Evolutionary conservation across 441 rosid species (phyloP).

Genomic region (Capsella rubella): DNA sequence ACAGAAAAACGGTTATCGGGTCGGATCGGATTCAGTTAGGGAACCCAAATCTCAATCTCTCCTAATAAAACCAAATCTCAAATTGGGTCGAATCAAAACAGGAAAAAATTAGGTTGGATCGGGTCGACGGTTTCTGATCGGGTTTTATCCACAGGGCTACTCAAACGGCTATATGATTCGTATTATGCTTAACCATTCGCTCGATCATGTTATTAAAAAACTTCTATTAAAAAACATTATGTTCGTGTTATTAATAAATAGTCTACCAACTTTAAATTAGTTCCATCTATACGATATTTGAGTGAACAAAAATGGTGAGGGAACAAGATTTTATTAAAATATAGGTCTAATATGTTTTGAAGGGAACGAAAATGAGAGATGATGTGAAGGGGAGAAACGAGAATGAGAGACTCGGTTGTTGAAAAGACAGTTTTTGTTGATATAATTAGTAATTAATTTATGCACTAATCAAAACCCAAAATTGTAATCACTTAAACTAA

Average conservation of each 20-base stretch:
- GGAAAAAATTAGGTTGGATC: too few relatives aligned
- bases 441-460: constrained; percentile 1
- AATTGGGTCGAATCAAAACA: too few relatives aligned
- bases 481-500: neutral
- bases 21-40: too few relatives aligned
- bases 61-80: too few relatives aligned
- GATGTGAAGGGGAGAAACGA: constrained; percentile 23
- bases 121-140: too few relatives aligned
- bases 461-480: constrained; percentile 3
- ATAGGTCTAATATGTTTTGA: neutral
- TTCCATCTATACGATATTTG: neutral
- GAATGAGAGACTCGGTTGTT: constrained; percentile 22
- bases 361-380: constrained; percentile 10
- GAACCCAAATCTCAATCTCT: too few relatives aligned
- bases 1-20: too few relatives aligned
- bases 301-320: neutral
- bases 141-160: too few relatives aligned
- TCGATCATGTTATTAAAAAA: too few relatives aligned
- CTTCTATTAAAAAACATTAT: too few relatives aligned
- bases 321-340: neutral
- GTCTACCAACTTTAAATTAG: constrained; percentile 7
- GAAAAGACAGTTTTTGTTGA: constrained; percentile 36
- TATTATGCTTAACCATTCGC: too few relatives aligned
- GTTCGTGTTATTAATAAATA: neutral
- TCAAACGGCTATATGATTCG: too few relatives aligned